Percentiles rank a stretch among this genome's conserved stretches.
Conservation (phyloP, 192 early-diverging fungal species). For the Backusella australiensis region DNA sequence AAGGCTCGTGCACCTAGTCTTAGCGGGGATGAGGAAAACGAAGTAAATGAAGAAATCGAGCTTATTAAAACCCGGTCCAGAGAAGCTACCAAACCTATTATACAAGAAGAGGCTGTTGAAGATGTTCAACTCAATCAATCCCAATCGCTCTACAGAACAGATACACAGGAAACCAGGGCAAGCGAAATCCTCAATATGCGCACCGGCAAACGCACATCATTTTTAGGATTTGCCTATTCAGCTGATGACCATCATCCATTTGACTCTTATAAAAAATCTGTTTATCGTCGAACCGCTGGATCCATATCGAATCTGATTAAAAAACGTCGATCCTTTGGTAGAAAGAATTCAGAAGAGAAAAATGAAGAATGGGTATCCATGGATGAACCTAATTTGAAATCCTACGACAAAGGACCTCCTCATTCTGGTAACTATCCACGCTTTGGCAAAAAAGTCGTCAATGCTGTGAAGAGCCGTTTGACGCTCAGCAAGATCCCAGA, state of each 20-base stretch:
- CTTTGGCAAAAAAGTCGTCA: not conserved
- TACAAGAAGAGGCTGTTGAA: not conserved
- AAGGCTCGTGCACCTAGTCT: not conserved
- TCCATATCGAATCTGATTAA: not conserved
- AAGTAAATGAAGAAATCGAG: constrained; percentile 7
- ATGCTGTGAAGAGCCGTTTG: not conserved
- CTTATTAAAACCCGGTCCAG: not conserved
- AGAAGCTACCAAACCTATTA: not conserved
- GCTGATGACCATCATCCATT: constrained; percentile 41
- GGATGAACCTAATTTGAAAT: constrained; percentile 8
- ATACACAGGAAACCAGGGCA: not conserved
- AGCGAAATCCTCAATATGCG: constrained; percentile 37
- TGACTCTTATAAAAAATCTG: constrained; percentile 33
- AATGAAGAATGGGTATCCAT: constrained; percentile 17
- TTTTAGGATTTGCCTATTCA: constrained; percentile 44
- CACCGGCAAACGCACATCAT: constrained; percentile 41
- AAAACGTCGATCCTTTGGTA: not conserved
- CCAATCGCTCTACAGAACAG: not conserved
- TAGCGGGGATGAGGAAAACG: constrained; percentile 21
- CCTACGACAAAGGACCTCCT: constrained; percentile 13
- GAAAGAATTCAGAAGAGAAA: not conserved
- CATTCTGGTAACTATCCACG: not conserved
- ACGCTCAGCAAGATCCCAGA: not conserved
- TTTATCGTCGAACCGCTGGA: constrained; percentile 26
- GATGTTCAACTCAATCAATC: not conserved